These are phyloP conservation scores for Trichoderma harzianum DNA, from an alignment of 2,329 filamentous ascomycete species.

Conservation along the genomic window DNA sequence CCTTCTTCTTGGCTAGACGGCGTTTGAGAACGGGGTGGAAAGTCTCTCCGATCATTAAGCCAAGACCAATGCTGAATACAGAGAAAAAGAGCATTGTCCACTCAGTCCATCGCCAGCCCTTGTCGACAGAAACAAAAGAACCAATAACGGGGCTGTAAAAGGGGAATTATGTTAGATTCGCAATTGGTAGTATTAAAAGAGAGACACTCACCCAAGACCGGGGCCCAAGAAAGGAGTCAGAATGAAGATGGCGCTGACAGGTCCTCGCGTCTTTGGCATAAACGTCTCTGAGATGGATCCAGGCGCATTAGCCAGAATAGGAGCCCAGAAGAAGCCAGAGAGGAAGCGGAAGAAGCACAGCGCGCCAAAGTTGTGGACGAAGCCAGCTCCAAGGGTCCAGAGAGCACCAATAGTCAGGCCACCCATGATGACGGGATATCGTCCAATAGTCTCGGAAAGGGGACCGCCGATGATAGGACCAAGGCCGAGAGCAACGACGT, in stretches of 20 bases:
- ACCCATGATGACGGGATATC: constrained; percentile 49
- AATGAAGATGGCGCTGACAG: constrained; percentile 44
- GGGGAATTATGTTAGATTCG: not conserved
- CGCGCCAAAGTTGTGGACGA: constrained; percentile 47
- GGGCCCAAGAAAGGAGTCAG: constrained; percentile 53
- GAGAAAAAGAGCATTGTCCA: constrained; percentile 49
- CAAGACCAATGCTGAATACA: constrained; percentile 34
- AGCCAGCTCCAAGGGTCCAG: constrained; percentile 55
- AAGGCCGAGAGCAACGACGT: constrained; percentile 57
- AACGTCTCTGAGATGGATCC: constrained; percentile 52
- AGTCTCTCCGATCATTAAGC: constrained; percentile 50
- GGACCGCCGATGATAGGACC: constrained; percentile 60
- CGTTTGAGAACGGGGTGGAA: constrained; percentile 51
- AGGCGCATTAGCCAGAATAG: constrained; percentile 47
- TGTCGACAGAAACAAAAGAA: constrained; percentile 44
- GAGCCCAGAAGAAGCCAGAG: constrained; percentile 49
- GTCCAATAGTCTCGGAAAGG: constrained; percentile 55
- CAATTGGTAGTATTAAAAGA: not conserved
- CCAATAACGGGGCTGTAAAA: constrained; percentile 43
- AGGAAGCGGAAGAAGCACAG: constrained; percentile 56
- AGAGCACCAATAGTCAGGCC: constrained; percentile 47
- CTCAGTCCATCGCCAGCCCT: constrained; percentile 53
- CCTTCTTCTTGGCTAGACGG: constrained; percentile 36
- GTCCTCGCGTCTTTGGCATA: constrained; percentile 38
- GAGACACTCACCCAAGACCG: constrained; percentile 43